Evolutionary conservation across 2,329 filamentous ascomycete species (phyloP).

Genomic region (Xylariomycetidae sp.): DNA sequence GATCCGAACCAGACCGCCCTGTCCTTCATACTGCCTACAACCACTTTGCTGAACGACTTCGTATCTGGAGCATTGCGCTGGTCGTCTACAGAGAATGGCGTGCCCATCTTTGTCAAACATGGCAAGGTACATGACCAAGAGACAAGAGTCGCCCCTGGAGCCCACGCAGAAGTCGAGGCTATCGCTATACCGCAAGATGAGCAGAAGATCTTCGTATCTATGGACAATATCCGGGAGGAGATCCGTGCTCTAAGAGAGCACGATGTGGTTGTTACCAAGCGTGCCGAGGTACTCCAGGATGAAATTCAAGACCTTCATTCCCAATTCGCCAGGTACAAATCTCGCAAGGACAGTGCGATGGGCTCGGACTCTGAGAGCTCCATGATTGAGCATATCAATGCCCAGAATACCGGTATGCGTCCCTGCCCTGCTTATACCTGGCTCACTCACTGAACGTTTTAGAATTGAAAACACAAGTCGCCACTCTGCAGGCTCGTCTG

Average conservation of each 20-base stretch:
- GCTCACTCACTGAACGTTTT: constrained; percentile 5
- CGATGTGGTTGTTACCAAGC: constrained; percentile 50
- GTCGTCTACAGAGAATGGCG: constrained; percentile 47
- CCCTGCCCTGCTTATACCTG: too few species aligned
- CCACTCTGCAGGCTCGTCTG: constrained; percentile 55
- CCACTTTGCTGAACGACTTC: constrained; percentile 53
- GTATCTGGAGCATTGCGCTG: constrained; percentile 51
- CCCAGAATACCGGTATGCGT: constrained; percentile 54
- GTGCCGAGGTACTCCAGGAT: constrained; percentile 48
- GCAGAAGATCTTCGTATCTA: constrained; percentile 54
- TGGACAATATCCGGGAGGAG: constrained; percentile 59
- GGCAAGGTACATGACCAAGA: constrained; percentile 44
- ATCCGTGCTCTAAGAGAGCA: constrained; percentile 52
- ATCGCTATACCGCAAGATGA: constrained; percentile 49
- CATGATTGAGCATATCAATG: constrained; percentile 38
- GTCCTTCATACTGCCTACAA: constrained; percentile 51
- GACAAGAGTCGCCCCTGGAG: constrained; percentile 28
- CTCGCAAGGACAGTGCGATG: constrained; percentile 39
- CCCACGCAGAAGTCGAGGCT: constrained; percentile 46
- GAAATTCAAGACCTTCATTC: constrained; percentile 47
- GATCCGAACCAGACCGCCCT: constrained; percentile 37
- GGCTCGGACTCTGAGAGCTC: constrained; percentile 39
- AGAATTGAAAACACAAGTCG: constrained; percentile 55
- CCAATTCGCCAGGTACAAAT: constrained; percentile 40
- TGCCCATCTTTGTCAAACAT: constrained; percentile 52